A percentile compares a stretch with the other conserved stretches of the same genome.
Evolutionary conservation across 2,329 filamentous ascomycete genomes (phyloP).

Genomic region (Aureobasidium sp.): DNA sequence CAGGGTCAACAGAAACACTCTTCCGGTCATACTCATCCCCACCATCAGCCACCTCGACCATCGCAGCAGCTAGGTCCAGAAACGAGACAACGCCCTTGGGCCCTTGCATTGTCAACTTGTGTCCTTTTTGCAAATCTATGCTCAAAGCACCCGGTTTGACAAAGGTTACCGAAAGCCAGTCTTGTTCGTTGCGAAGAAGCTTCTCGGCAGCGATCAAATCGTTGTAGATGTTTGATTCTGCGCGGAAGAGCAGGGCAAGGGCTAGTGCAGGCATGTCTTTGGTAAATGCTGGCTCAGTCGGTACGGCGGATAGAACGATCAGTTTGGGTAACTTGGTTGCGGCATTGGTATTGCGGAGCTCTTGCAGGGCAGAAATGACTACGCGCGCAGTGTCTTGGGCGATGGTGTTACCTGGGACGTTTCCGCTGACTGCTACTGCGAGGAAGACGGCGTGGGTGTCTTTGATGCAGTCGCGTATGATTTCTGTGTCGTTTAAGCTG

Average conservation of each 20-base stretch:
- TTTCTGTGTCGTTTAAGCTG: conserved; percentile 30
- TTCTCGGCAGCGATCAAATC: conserved; percentile 31
- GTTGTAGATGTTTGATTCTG: conserved; percentile 31
- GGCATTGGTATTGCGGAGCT: conserved; percentile 15
- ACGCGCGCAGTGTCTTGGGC: conserved; percentile 27
- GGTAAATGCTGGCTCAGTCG: conserved; percentile 32
- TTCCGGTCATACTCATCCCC: conserved; percentile 18
- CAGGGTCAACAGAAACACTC: conserved; percentile 15
- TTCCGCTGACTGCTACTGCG: conserved; percentile 34
- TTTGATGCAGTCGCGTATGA: conserved; percentile 31
- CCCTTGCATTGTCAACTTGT: conserved; percentile 33
- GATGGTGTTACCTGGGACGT: conserved; percentile 34
- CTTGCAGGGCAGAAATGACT: conserved; percentile 30
- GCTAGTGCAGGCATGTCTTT: conserved; percentile 23
- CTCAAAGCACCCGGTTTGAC: conserved; percentile 37
- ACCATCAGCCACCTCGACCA: conserved; percentile 39
- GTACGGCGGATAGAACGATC: conserved; percentile 35
- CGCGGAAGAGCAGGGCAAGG: conserved; percentile 23
- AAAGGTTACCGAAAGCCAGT: conserved; percentile 33
- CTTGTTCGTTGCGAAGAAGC: conserved; percentile 29
- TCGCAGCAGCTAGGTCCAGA: conserved; percentile 38
- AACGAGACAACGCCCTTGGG: conserved; percentile 35
- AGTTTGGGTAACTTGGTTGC: conserved; percentile 28
- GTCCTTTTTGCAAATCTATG: conserved; percentile 31
- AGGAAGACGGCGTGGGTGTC: conserved; percentile 33